Base-by-base conservation (phyloP, 805 yeast species). In the Zygotorulaspora florentina region DNA sequence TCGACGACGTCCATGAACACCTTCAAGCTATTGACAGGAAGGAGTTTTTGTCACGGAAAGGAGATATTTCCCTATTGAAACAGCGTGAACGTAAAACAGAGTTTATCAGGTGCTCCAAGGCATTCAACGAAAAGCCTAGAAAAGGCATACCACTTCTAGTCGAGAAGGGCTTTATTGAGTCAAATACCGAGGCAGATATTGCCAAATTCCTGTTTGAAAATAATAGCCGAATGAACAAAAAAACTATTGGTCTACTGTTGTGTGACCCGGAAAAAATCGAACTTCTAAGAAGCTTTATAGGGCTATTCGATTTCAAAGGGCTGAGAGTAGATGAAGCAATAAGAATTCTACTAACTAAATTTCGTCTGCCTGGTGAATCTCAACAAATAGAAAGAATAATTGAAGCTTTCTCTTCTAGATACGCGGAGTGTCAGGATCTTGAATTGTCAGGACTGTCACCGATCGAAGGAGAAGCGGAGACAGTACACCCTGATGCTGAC, bases 361-460 rank as follows among this genome's bases (percentile, higher is more conserved):
- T 93, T 61, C 78, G 99, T 64, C 73, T 93, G 40, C 98, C 98
- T 1, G 99, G 99, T 48, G 99, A 93, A 67, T 85, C 97, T 0
- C 98, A 89, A 60, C 96, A 88, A 64, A 93, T 93, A 62, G 99
- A 93, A 64, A 76, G 96, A 57, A 79, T 91, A 12, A 84, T 93
- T 25, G 97, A 91, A 58, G 72, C 80, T 5, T 93, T 93, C 66
- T 89, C 95, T 2, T 82, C 80, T 35, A 79, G 86, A 47, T 93
- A 87, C 66, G 85, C 87, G 11, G 72, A 71, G 15, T 81, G 85
- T 47, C 87, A 83, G 58, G 67, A 68, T 6, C 61, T 56, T 20
- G 50, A 50, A 17, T 42, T 43, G n/a, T 51, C 45, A 26, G 26
- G 31, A 8, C 51, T 47, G 2, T 51, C 46, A 8, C 57, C 55